Evolutionary conservation across 169 alveolate genomes (phyloP).

Genomic region (Ichthyophthirius multifiliis): DNA sequence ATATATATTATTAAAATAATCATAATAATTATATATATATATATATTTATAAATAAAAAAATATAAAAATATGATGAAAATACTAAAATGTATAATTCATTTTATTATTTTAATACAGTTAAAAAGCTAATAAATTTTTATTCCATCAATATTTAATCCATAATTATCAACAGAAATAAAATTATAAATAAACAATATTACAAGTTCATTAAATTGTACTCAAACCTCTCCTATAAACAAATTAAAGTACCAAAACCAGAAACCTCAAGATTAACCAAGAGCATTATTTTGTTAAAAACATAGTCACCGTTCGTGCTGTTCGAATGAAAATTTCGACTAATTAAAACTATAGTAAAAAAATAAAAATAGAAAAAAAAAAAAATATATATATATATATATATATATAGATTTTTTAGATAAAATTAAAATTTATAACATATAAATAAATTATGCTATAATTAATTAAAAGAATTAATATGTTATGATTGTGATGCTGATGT

Average conservation of each 20-base stretch:
- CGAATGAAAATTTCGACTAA: neutral
- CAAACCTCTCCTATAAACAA: neutral
- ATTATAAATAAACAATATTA: neutral
- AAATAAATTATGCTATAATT: neutral
- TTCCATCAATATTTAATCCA: too few relatives aligned
- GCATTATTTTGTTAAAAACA: neutral
- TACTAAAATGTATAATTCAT: too few relatives aligned
- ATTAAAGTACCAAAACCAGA: neutral
- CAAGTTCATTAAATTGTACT: neutral
- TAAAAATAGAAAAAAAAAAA: neutral
- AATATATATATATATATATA: neutral
- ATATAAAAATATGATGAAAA: too few relatives aligned
- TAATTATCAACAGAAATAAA: neutral
- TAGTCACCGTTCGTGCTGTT: neutral
- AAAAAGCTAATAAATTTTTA: too few relatives aligned
- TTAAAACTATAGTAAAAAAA: neutral
- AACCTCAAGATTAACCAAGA: neutral
- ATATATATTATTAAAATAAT: too few relatives aligned
- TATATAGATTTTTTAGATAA: neutral
- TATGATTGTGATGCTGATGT: slow-evolving; percentile 9
- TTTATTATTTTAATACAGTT: too few relatives aligned
- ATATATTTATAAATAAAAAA: too few relatives aligned
- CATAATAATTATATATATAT: too few relatives aligned
- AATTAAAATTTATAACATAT: neutral
- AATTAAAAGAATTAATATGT: neutral